A percentile compares a stretch with the other conserved stretches of the same genome.
Evolutionary conservation across 768 basidiomycete species (phyloP).

Genomic region (Candolleomyces eurysporus): DNA sequence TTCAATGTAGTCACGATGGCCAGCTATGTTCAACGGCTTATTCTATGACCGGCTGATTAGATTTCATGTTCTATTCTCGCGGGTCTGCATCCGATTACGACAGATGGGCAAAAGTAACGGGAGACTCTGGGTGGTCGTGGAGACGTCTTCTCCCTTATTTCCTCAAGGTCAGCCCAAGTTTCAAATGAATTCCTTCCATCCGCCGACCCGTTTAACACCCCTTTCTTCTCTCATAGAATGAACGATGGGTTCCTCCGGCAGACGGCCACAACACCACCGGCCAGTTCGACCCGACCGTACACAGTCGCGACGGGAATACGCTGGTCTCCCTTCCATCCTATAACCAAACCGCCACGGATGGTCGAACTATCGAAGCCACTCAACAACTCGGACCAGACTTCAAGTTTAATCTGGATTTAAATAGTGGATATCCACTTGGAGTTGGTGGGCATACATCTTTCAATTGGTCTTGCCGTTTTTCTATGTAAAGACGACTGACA

Average conservation of each 20-base stretch:
- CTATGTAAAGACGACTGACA: neutral
- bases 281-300: constrained; percentile 20
- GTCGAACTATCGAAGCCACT: constrained; percentile 18
- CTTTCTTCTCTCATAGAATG: constrained; percentile 33
- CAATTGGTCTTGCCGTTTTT: neutral
- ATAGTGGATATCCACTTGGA: constrained; percentile 11
- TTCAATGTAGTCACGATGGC: no score
- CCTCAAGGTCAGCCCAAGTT: constrained; percentile 20
- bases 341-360: constrained; percentile 14
- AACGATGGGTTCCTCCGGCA: constrained; percentile 16
- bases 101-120: constrained; percentile 24
- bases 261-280: constrained; percentile 16
- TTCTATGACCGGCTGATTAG: constrained; percentile 13
- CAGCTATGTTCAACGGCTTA: no score
- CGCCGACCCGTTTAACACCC: constrained; percentile 31
- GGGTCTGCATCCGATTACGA: constrained; percentile 30
- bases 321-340: constrained; percentile 16
- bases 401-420: constrained; percentile 11
- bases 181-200: neutral
- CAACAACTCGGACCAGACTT: constrained; percentile 13
- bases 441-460: constrained; percentile 13
- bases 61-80: constrained; percentile 31
- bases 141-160: constrained; percentile 26
- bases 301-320: constrained; percentile 16
- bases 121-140: constrained; percentile 37